These are phyloP conservation scores for Euryodendron excelsum DNA, from an alignment of 148 eudicot species.

Conservation along the genomic window DNA sequence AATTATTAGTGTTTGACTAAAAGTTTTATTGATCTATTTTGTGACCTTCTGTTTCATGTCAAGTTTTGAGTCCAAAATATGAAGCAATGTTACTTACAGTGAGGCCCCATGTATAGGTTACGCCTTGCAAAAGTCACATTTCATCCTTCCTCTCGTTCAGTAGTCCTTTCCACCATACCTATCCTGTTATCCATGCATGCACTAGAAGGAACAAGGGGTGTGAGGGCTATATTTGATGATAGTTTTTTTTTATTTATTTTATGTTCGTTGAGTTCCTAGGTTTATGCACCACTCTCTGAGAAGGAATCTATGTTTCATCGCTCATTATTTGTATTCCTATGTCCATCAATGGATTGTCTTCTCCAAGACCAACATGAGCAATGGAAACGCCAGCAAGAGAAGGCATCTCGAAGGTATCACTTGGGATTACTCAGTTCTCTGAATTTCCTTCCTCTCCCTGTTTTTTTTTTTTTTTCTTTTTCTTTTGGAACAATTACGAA, in stretches of 20 bases:
- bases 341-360: conserved; percentile 83
- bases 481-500: neutral
- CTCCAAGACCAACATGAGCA: conserved; percentile 89
- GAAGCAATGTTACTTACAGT: no score
- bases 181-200: neutral
- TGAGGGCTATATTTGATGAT: neutral
- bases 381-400: conserved; percentile 62
- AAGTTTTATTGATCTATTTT: no score
- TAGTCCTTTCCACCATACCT: neutral
- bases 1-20: no score
- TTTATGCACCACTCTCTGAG: conserved; percentile 70
- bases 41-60: no score
- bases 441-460: neutral
- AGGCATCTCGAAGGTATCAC: conserved; percentile 62
- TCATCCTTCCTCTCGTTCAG: neutral
- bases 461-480: neutral
- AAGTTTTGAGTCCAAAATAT: no score
- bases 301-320: conserved; percentile 74
- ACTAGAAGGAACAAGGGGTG: neutral
- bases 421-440: neutral
- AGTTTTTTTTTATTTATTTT: conserved; percentile 27
- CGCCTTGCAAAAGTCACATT: no score
- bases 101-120: no score
- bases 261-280: conserved; percentile 34
- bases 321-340: conserved; percentile 74